Evolutionary conservation across 805 yeast genomes (phyloP).

Genomic region (Nakazawaea wyomingensis): DNA sequence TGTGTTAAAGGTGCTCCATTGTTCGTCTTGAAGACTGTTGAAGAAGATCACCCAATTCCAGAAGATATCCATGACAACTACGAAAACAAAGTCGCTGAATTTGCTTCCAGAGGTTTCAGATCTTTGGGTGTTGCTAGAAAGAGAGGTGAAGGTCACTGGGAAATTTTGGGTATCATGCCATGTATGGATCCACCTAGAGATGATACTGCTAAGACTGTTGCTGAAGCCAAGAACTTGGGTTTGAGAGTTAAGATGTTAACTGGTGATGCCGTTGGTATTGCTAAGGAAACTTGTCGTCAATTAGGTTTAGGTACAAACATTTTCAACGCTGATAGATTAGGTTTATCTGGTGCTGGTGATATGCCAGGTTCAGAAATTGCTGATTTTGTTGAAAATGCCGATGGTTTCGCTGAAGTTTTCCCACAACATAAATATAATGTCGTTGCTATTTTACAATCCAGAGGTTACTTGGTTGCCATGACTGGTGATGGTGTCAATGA

Average conservation of each 20-base stretch:
- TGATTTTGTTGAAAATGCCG: slow-evolving; percentile 95
- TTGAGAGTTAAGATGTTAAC: slow-evolving; percentile 96
- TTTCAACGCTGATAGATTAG: slow-evolving; percentile 94
- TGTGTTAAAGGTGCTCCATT: slow-evolving; percentile 99
- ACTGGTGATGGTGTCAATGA: slow-evolving; percentile 99
- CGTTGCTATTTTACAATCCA: slow-evolving; percentile 89
- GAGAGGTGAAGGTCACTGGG: slow-evolving; percentile 99
- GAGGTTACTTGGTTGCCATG: slow-evolving; percentile 98
- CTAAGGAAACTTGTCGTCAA: slow-evolving; percentile 97
- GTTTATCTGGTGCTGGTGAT: slow-evolving; percentile 89
- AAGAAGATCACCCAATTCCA: slow-evolving; percentile 94
- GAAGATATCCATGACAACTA: slow-evolving; percentile 91
- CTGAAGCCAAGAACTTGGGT: slow-evolving; percentile 88
- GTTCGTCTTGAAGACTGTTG: slow-evolving; percentile 93
- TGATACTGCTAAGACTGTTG: slow-evolving; percentile 92
- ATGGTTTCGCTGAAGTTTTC: slow-evolving; percentile 98
- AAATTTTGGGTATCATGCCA: slow-evolving; percentile 96
- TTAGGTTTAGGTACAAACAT: slow-evolving; percentile 95
- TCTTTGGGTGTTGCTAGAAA: slow-evolving; percentile 98
- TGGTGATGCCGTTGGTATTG: slow-evolving; percentile 99
- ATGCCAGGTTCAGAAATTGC: slow-evolving; percentile 97
- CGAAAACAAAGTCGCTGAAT: slow-evolving; percentile 95
- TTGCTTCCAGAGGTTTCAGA: slow-evolving; percentile 97
- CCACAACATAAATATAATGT: slow-evolving; percentile 97
- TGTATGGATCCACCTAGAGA: slow-evolving; percentile 99